Percentiles rank a stretch among this genome's conserved stretches.
These are phyloP conservation scores for Aspergillus costaricaensis DNA, from an alignment of 2,329 filamentous ascomycete species.

Conservation along the genomic window DNA sequence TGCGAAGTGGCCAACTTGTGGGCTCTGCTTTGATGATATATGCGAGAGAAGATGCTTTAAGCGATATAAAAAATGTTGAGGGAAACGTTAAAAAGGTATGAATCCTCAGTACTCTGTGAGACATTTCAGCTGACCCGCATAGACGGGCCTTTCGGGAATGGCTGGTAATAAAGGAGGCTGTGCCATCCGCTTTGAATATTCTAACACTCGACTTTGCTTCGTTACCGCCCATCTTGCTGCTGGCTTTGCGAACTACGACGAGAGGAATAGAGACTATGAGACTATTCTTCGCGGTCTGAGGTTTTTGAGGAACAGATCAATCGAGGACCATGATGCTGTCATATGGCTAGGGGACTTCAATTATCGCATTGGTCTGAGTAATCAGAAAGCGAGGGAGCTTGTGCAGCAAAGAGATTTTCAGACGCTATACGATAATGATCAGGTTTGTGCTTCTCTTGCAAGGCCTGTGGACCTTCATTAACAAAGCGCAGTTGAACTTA, in stretches of 20 bases:
- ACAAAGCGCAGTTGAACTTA: constrained; percentile 68
- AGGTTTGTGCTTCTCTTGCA: constrained; percentile 53
- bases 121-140: background rate
- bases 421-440: constrained; percentile 85
- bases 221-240: constrained; percentile 96
- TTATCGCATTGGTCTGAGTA: constrained; percentile 84
- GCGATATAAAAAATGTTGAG: constrained; percentile 92
- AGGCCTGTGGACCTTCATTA: constrained; percentile 11
- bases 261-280: constrained; percentile 88
- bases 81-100: constrained; percentile 83
- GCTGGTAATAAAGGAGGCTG: constrained; percentile 98
- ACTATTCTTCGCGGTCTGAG: constrained; percentile 84
- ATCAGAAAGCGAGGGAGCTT: constrained; percentile 74
- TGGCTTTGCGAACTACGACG: constrained; percentile 94
- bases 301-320: constrained; percentile 87
- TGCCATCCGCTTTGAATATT: constrained; percentile 92
- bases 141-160: constrained; percentile 88
- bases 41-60: constrained; percentile 74
- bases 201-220: constrained; percentile 89
- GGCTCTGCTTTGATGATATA: constrained; percentile 92
- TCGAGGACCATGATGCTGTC: constrained; percentile 87
- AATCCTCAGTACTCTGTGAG: background rate
- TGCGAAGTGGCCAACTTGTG: constrained; percentile 91
- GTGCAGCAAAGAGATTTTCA: constrained; percentile 73
- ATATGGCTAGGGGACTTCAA: constrained; percentile 99